phyloP scores from a whole-genome alignment of 192 early-diverging fungal species.

The Jimgerdemannia lactiflua region DNA sequence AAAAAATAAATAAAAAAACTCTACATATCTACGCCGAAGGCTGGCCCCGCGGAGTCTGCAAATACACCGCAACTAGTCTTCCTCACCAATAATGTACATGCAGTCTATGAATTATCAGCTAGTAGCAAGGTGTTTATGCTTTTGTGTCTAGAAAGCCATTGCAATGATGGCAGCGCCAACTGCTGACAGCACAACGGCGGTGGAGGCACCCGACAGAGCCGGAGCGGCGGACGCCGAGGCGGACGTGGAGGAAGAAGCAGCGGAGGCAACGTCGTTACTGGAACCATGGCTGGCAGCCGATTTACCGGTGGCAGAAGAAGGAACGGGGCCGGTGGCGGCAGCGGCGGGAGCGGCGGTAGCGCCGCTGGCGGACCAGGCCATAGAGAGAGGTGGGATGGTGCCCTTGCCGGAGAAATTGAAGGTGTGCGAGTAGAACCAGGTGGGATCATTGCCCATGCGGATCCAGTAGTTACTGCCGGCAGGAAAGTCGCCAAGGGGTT shows the following conservation, averaged over 20 bases:
- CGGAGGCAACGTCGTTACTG: background rate
- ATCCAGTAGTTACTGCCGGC: conserved; percentile 4
- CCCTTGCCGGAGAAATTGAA: conserved; percentile 2
- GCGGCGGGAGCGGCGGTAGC: conserved; percentile 16
- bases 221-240: background rate
- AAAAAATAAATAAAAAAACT: no score
- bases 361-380: conserved; percentile 16
- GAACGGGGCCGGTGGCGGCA: no score
- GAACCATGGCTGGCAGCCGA: no score
- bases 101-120: background rate
- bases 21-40: no score
- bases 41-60: no score
- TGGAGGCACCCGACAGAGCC: background rate
- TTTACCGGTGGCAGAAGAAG: background rate
- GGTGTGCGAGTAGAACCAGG: background rate
- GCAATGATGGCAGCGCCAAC: background rate
- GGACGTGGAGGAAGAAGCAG: background rate
- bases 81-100: background rate
- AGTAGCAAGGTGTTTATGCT: no score
- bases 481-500: background rate
- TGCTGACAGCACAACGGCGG: background rate
- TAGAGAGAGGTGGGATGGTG: conserved; percentile 19
- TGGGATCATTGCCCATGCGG: background rate
- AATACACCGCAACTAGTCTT: no score
- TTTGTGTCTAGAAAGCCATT: background rate